These are phyloP conservation scores for Agrocybe chaxingu DNA, from an alignment of 768 basidiomycete species.

Conservation along the genomic window DNA sequence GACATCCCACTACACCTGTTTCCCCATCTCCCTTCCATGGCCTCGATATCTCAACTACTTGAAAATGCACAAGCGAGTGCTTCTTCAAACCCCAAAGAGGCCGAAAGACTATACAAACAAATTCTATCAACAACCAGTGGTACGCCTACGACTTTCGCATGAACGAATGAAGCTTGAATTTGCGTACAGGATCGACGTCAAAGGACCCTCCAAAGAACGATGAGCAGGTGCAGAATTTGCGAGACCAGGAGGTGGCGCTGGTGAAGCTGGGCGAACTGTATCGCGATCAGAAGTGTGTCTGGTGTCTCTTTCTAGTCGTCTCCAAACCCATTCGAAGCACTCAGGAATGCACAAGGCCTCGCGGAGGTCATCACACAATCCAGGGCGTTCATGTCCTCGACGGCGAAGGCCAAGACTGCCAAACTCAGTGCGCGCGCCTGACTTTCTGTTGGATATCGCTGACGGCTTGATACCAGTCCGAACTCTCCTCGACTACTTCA, in stretches of 20 bases:
- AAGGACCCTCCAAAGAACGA: conserved; percentile 26
- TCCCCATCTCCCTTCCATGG: conserved; percentile 10
- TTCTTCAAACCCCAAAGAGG: conserved; percentile 49
- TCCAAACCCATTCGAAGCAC: not conserved
- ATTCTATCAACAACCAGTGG: conserved; percentile 48
- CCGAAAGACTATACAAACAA: conserved; percentile 73
- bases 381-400: conserved; percentile 85
- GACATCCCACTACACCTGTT: conserved; percentile 28
- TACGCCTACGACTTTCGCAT: conserved; percentile 10
- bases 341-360: conserved; percentile 79
- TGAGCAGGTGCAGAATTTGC: conserved; percentile 55
- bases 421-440: conserved; percentile 70
- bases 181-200: conserved; percentile 22
- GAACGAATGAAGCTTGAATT: not conserved
- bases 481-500: conserved; percentile 90
- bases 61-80: conserved; percentile 13
- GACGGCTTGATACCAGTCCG: conserved; percentile 54
- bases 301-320: not conserved
- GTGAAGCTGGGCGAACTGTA: conserved; percentile 85
- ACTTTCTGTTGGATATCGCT: not conserved
- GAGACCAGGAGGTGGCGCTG: conserved; percentile 83
- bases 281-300: conserved; percentile 74
- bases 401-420: conserved; percentile 95
- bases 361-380: conserved; percentile 85
- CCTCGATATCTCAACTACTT: conserved; percentile 1